A percentile compares a stretch with the other conserved stretches of the same genome.
Evolutionary conservation across 805 yeast species (phyloP).

Genomic region (Starmerella potacharoeniae): DNA sequence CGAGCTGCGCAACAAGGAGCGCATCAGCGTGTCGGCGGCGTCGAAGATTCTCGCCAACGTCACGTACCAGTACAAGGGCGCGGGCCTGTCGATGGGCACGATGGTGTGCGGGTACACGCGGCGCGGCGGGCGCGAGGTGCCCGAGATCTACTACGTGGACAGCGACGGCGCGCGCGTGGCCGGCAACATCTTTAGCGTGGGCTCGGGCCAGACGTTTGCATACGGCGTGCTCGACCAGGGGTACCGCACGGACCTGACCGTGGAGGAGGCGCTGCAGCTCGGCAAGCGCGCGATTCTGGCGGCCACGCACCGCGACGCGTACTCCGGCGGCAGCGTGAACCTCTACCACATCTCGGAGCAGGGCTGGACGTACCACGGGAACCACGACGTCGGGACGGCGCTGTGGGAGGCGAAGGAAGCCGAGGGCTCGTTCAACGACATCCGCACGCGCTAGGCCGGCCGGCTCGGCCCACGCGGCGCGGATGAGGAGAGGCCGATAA

Average conservation of each 20-base stretch:
- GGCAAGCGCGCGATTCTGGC: slow-evolving; percentile 95
- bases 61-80: slow-evolving; percentile 89
- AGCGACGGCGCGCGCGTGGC: slow-evolving; percentile 92
- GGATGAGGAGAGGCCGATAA: too few relatives aligned
- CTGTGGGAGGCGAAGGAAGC: slow-evolving; percentile 85
- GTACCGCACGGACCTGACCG: slow-evolving; percentile 80
- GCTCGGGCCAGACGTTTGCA: slow-evolving; percentile 98
- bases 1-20: slow-evolving; percentile 86
- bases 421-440: slow-evolving; percentile 84
- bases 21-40: slow-evolving; percentile 94
- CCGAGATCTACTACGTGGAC: slow-evolving; percentile 90
- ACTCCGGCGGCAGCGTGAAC: slow-evolving; percentile 92
- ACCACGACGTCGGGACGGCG: slow-evolving; percentile 78
- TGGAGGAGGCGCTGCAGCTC: slow-evolving; percentile 85
- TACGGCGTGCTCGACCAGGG: slow-evolving; percentile 94
- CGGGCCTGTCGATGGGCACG: slow-evolving; percentile 98
- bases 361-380: slow-evolving; percentile 96
- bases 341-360: slow-evolving; percentile 82
- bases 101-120: slow-evolving; percentile 96
- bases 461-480: background rate
- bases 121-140: slow-evolving; percentile 58
- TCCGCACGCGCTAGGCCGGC: slow-evolving; percentile 24
- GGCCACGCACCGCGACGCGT: slow-evolving; percentile 97
- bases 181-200: slow-evolving; percentile 94
- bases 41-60: slow-evolving; percentile 83